Percentiles rank a stretch among this genome's conserved stretches.
phyloP scores from a whole-genome alignment of 164 flowering plant genomes.

The Chimonanthus praecox region DNA sequence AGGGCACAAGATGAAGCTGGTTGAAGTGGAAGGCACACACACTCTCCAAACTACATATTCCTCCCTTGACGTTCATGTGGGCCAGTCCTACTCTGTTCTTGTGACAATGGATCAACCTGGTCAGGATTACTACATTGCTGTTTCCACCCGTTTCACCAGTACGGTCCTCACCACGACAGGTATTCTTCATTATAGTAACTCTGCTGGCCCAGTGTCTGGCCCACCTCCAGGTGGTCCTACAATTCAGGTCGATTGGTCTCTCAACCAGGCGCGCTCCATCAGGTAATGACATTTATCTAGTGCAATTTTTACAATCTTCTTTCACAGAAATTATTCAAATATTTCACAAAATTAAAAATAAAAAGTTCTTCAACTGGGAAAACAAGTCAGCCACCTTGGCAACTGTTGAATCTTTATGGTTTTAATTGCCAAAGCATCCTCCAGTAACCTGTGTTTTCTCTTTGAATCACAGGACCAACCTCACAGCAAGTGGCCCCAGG shows the following conservation, averaged over 20 bases:
- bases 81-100: slow-evolving; percentile 79
- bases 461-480: slow-evolving; percentile 38
- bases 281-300: slow-evolving; percentile 27
- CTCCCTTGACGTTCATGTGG: slow-evolving; percentile 70
- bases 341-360: too few relatives aligned
- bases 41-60: slow-evolving; percentile 47
- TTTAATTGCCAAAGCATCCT: background rate
- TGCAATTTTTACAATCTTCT: background rate
- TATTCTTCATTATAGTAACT: slow-evolving; percentile 55
- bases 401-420: background rate
- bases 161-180: slow-evolving; percentile 40
- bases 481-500: slow-evolving; percentile 35
- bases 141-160: slow-evolving; percentile 55
- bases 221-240: slow-evolving; percentile 62
- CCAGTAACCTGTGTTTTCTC: background rate
- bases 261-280: slow-evolving; percentile 72
- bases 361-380: too few relatives aligned
- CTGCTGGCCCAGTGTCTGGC: slow-evolving; percentile 36
- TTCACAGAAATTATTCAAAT: background rate
- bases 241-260: slow-evolving; percentile 44
- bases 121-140: slow-evolving; percentile 61
- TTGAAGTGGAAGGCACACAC: slow-evolving; percentile 91
- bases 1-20: slow-evolving; percentile 67
- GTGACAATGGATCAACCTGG: slow-evolving; percentile 67
- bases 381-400: too few relatives aligned